These are phyloP conservation scores for Aspergillus diversus DNA, from an alignment of 495 filamentous ascomycete species.

Conservation along the genomic window DNA sequence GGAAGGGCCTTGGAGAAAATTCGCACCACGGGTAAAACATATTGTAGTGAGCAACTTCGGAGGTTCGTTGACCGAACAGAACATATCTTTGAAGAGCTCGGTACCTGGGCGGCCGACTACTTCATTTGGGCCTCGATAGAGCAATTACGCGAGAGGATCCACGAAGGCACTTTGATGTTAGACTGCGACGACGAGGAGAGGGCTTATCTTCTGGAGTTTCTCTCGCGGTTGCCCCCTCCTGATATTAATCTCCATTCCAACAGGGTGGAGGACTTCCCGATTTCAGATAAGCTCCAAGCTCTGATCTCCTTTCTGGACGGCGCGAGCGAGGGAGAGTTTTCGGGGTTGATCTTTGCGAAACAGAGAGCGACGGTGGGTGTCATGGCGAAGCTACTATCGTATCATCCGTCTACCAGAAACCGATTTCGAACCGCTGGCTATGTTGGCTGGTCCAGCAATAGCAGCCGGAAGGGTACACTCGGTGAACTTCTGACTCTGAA, in stretches of 20 bases:
- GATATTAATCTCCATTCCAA: constrained; percentile 26
- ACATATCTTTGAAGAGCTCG: constrained; percentile 66
- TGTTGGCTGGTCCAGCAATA: constrained; percentile 68
- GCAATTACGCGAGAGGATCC: constrained; percentile 43
- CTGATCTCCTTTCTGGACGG: constrained; percentile 59
- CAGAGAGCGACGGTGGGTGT: constrained; percentile 72
- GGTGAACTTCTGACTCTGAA: constrained; percentile 62
- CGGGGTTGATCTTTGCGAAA: constrained; percentile 78
- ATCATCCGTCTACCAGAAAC: constrained; percentile 59
- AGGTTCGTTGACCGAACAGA: constrained; percentile 47
- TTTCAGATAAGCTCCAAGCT: constrained; percentile 56
- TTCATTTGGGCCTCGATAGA: constrained; percentile 64
- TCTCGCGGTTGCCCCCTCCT: constrained; percentile 49
- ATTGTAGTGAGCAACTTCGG: constrained; percentile 64
- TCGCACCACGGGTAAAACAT: constrained; percentile 59
- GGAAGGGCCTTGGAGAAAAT: constrained; percentile 47
- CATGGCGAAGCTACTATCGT: constrained; percentile 65
- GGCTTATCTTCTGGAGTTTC: constrained; percentile 58
- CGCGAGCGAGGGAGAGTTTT: constrained; percentile 50
- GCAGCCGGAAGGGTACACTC: constrained; percentile 53
- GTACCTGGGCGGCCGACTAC: constrained; percentile 71
- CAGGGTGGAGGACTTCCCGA: constrained; percentile 24
- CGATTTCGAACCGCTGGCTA: constrained; percentile 63
- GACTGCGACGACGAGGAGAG: constrained; percentile 58
- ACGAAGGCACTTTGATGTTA: constrained; percentile 36